These are phyloP conservation scores for Talaromyces sp. DNA, from an alignment of 2,329 filamentous ascomycete genomes.

Conservation along the genomic window DNA sequence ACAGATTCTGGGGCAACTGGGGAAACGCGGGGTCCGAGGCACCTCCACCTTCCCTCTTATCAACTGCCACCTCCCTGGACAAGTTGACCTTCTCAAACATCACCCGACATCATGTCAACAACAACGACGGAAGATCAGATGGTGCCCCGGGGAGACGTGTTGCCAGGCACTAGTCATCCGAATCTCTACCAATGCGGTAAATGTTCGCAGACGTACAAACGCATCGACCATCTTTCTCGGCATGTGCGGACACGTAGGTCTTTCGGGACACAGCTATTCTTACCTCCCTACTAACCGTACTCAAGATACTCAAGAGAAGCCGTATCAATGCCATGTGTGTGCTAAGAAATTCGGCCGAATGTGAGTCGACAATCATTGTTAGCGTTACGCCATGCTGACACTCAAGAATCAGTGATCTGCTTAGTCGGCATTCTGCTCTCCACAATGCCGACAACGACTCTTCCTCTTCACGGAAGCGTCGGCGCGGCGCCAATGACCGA, in stretches of 20 bases:
- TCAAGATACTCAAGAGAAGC: constrained; percentile 32
- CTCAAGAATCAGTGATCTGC: constrained; percentile 24
- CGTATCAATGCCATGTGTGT: constrained; percentile 31
- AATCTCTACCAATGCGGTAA: constrained; percentile 16
- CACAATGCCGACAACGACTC: constrained; percentile 8
- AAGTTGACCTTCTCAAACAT: neutral
- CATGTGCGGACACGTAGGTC: constrained; percentile 34
- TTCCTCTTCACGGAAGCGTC: constrained; percentile 24
- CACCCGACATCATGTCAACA: constrained; percentile 4
- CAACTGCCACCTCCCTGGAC: neutral
- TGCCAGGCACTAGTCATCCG: constrained; percentile 12
- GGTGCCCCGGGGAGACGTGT: neutral
- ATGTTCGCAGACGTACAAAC: constrained; percentile 25
- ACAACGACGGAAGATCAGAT: neutral
- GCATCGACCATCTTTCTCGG: constrained; percentile 33
- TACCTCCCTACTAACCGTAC: neutral
- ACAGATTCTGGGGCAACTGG: neutral
- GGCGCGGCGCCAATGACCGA: constrained; percentile 10
- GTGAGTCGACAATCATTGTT: constrained; percentile 21
- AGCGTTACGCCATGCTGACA: neutral
- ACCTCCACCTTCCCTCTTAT: constrained; percentile 4
- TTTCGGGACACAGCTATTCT: neutral
- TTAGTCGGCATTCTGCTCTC: constrained; percentile 13
- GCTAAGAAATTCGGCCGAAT: constrained; percentile 31
- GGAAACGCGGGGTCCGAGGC: neutral